A percentile compares a stretch with the other conserved stretches of the same genome.
Conservation (phyloP, 2,329 filamentous ascomycete species). For the Diaporthe sp. region DNA sequence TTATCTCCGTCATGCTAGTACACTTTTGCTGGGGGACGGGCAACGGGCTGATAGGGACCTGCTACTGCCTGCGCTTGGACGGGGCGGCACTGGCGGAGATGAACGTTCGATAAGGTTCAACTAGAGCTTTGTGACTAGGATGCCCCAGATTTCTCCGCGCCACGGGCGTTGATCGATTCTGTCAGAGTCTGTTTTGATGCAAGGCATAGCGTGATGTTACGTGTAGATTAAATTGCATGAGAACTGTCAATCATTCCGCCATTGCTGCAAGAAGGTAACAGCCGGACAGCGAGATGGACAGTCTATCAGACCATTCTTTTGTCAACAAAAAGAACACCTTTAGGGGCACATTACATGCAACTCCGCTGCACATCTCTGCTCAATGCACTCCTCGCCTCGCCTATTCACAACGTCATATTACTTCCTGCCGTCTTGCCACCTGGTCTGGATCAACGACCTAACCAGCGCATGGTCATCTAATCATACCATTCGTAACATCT, state of each 20-base stretch:
- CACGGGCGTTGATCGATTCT: background rate
- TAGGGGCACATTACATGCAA: background rate
- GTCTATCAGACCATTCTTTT: no score
- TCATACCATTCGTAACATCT: conserved; percentile 29
- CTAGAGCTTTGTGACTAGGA: background rate
- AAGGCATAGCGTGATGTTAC: background rate
- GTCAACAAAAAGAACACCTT: no score
- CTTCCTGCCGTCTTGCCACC: background rate
- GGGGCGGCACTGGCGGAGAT: conserved; percentile 19
- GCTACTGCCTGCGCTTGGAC: conserved; percentile 11
- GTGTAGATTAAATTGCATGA: background rate
- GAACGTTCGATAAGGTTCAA: conserved; percentile 16
- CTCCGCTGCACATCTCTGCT: background rate
- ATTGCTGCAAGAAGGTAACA: background rate
- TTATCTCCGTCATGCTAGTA: conserved; percentile 12
- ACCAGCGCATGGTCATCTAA: background rate
- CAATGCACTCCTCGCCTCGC: background rate
- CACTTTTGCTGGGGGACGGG: background rate
- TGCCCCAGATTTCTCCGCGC: background rate
- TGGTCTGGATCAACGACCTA: background rate
- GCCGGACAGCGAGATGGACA: background rate
- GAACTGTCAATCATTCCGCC: background rate
- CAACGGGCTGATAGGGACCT: background rate
- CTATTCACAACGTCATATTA: no score
- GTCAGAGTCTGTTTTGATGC: background rate